phyloP scores from a whole-genome alignment of 2,329 filamentous ascomycete genomes.

The Fusarium avenaceum region DNA sequence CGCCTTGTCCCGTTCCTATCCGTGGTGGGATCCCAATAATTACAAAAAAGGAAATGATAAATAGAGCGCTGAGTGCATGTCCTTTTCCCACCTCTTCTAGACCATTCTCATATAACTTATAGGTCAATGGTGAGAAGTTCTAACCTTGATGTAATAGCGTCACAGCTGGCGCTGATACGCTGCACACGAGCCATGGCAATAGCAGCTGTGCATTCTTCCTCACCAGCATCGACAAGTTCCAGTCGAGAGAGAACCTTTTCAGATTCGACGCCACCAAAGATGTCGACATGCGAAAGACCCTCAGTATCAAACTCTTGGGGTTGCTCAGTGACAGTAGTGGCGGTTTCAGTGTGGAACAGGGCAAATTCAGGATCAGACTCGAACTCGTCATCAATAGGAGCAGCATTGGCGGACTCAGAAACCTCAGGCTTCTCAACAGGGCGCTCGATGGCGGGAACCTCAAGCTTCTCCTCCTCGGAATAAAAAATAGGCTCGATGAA shows the following conservation, averaged over 20 bases:
- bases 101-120: conserved; percentile 35
- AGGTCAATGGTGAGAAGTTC: conserved; percentile 56
- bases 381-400: conserved; percentile 66
- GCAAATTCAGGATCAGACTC: conserved; percentile 74
- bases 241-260: conserved; percentile 75
- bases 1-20: conserved; percentile 44
- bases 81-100: conserved; percentile 13
- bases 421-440: conserved; percentile 56
- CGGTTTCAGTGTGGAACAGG: conserved; percentile 66
- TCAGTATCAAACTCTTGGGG: conserved; percentile 60
- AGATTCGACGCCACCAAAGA: conserved; percentile 68
- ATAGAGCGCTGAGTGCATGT: conserved; percentile 44
- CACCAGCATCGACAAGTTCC: conserved; percentile 72
- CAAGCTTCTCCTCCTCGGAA: conserved; percentile 67
- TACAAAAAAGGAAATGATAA: conserved; percentile 23
- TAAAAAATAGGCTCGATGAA: conserved; percentile 62
- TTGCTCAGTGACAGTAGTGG: conserved; percentile 42
- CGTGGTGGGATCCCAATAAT: conserved; percentile 38
- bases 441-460: conserved; percentile 66
- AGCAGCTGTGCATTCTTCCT: conserved; percentile 61
- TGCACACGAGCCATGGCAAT: conserved; percentile 65
- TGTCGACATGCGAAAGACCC: conserved; percentile 55
- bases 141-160: conserved; percentile 55
- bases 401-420: conserved; percentile 48
- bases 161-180: conserved; percentile 59